Conservation (phyloP, 106 monocot genomes). For the Dactylorhiza incarnata region DNA sequence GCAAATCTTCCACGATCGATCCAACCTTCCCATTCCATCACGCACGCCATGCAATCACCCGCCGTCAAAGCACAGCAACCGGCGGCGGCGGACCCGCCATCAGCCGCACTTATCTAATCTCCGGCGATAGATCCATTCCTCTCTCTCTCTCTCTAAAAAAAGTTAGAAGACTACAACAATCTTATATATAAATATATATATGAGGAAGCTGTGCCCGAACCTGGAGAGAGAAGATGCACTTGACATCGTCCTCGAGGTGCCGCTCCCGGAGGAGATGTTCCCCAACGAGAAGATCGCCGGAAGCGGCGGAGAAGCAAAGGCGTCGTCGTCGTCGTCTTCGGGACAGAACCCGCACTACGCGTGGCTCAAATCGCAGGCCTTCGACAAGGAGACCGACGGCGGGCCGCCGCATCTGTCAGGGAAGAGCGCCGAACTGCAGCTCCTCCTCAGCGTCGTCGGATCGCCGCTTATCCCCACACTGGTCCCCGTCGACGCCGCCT, state of each 20-base stretch:
- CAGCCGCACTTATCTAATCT: too few relatives aligned
- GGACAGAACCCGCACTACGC: constrained; percentile 27
- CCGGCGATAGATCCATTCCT: background rate
- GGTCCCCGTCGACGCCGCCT: constrained; percentile 53
- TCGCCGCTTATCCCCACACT: constrained; percentile 75
- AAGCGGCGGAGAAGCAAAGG: constrained; percentile 2
- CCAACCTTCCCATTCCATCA: too few relatives aligned
- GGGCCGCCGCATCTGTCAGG: constrained; percentile 20
- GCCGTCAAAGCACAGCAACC: too few relatives aligned
- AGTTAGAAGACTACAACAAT: too few relatives aligned
- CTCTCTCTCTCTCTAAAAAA: background rate
- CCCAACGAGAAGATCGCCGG: background rate
- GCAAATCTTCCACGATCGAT: too few relatives aligned
- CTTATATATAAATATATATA: constrained; percentile 31
- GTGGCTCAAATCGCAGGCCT: constrained; percentile 61
- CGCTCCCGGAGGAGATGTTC: constrained; percentile 88
- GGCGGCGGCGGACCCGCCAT: too few relatives aligned
- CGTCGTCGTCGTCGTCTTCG: background rate
- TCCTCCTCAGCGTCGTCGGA: constrained; percentile 79
- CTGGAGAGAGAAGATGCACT: constrained; percentile 69
- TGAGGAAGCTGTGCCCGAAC: constrained; percentile 86
- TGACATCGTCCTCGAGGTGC: constrained; percentile 87
- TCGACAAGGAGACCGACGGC: constrained; percentile 24
- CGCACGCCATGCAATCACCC: too few relatives aligned
- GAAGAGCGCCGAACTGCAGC: constrained; percentile 64